These are phyloP conservation scores for Oxytropis ochrocephala DNA, from an alignment of 306 rosid genomes.

Conservation along the genomic window DNA sequence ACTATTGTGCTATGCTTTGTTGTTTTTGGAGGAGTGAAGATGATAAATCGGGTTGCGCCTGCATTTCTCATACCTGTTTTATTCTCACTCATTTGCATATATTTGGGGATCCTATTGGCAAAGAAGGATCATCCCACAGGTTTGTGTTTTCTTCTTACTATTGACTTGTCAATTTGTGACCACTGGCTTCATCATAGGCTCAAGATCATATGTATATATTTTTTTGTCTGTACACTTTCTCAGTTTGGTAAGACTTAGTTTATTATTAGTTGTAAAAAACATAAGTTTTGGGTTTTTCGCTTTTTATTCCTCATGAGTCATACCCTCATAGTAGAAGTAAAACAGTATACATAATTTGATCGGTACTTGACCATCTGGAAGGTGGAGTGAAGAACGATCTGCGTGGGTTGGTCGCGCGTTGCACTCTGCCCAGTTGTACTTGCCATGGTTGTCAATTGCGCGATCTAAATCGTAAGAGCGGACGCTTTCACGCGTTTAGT, in stretches of 20 bases:
- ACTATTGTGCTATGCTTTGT: slow-evolving; percentile 88
- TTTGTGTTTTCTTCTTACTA: slow-evolving; percentile 33
- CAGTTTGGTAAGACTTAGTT: slow-evolving; percentile 1
- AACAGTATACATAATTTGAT: neutral
- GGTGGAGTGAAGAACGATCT: too few species aligned
- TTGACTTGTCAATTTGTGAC: neutral
- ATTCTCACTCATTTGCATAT: slow-evolving; percentile 77
- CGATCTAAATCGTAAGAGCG: too few species aligned
- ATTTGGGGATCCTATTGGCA: slow-evolving; percentile 69
- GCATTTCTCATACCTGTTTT: slow-evolving; percentile 91
- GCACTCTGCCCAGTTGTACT: too few species aligned
- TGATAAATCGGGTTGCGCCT: slow-evolving; percentile 98
- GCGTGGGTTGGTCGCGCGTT: too few species aligned
- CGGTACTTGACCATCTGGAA: too few species aligned
- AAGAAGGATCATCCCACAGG: slow-evolving; percentile 68
- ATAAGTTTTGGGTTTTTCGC: neutral
- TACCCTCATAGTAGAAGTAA: neutral
- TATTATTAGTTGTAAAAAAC: slow-evolving; percentile 1
- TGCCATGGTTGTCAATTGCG: too few species aligned
- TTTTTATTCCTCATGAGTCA: neutral
- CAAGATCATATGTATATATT: neutral
- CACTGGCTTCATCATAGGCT: slow-evolving; percentile 4
- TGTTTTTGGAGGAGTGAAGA: slow-evolving; percentile 98
- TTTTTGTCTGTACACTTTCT: neutral
- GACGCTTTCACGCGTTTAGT: too few species aligned